Evolutionary conservation across 306 rosid species (phyloP), one percentile per base, ranked within the genome.

Genomic region (Fragaria nilgerrensis): DNA sequence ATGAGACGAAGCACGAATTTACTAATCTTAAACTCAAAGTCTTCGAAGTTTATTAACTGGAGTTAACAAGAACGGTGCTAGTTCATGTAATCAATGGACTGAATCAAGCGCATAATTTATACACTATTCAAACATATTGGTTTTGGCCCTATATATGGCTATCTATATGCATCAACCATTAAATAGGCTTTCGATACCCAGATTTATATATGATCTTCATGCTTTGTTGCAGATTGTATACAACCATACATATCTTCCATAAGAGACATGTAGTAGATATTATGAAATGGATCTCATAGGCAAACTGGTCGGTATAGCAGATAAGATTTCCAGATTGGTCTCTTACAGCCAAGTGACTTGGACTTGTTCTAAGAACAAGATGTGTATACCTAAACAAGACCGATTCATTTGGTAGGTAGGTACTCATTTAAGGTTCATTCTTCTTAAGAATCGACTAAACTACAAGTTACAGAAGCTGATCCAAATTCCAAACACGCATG

Each of bases 301-400:
- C 19, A 41, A 34, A 47, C 52, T 47, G 17, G 17, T 15, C 39
- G 14, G 2, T 9, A 34, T 9, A 34, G 15, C 13, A 65, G 44
- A 65, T 65, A 65, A 34, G 45, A 36, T 65, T 65, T 36, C 45
- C 45, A 65, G 15, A 45, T 36, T 34, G 70, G 47, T 65, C 70
- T 65, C 12, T 32, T 23, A 4, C 65, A 25, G 65, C 65, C 65
- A 13, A 59, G 69, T 32, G 23, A 34, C 15, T 65, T 65, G 45
- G 70, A 36, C 47, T 8, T 34, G 45, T 17, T 36, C 25, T 15
- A 29, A 62, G 68, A 27, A 29, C n/a, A 62, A 62, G 10, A 56
- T 56, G 12, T 56, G 9, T 56, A 56, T 56, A 22, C 32, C 32
- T 23, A 9, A 56, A 22, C 23, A 56, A 10, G 67, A 13, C 29